Conservation (phyloP, 106 monocot species). For the Acorus calamus region DNA sequence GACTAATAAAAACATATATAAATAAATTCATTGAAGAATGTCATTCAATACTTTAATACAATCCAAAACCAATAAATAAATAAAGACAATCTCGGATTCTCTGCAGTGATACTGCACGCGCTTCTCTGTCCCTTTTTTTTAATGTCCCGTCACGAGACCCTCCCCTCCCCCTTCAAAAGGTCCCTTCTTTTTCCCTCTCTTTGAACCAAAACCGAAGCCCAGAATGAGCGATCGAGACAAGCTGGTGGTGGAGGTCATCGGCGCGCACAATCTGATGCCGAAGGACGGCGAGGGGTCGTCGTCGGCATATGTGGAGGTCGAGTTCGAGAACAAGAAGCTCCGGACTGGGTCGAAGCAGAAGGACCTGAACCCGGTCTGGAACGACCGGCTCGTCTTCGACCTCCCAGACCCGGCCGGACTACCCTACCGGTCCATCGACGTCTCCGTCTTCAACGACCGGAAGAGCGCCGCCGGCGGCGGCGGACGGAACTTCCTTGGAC, state of each 20-base stretch:
- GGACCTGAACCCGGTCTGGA: conserved; percentile 80
- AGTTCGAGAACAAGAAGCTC: conserved; percentile 64
- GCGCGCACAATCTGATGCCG: conserved; percentile 67
- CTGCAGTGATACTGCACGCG: too few relatives aligned
- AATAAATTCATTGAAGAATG: too few relatives aligned
- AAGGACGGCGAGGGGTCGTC: conserved; percentile 84
- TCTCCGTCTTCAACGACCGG: conserved; percentile 42
- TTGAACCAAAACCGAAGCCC: too few relatives aligned
- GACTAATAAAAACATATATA: too few relatives aligned
- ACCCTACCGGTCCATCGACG: conserved; percentile 63
- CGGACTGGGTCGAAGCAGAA: conserved; percentile 39
- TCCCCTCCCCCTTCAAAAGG: too few relatives aligned
- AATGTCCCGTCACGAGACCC: too few relatives aligned
- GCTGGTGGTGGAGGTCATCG: conserved; percentile 62
- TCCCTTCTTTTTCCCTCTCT: too few relatives aligned
- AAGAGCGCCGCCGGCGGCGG: not conserved
- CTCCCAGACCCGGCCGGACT: conserved; percentile 41
- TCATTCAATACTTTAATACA: too few relatives aligned
- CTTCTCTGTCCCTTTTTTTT: too few relatives aligned
- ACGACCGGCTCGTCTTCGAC: conserved; percentile 54
- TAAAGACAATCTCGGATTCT: too few relatives aligned
- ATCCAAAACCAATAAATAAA: too few relatives aligned
- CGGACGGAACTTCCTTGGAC: conserved; percentile 55
- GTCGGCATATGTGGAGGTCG: conserved; percentile 67
- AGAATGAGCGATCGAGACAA: conserved; percentile 10